Base-by-base conservation (phyloP, 1,284 basidiomycete genomes). In the Ustilago nuda region DNA sequence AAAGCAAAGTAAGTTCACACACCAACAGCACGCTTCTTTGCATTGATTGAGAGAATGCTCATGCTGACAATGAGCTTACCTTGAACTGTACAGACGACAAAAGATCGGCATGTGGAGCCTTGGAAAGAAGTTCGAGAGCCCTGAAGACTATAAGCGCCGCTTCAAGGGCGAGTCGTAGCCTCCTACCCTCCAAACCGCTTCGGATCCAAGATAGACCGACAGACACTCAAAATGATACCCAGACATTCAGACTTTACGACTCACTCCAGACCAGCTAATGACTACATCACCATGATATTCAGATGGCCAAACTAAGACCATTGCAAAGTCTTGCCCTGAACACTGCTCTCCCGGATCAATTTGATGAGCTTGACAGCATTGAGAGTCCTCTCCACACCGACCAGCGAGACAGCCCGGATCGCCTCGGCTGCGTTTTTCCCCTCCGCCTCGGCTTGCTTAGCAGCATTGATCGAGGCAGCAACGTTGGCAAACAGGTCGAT, bases 401-500 rank as follows among this genome's bases (percentile, higher is more conserved):
- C 70, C 33, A 64, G 30, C 8, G 66, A 72, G 11, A 76, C 68
- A 8, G 54, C 57, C 27, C 61, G 53, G 35, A 81, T 60, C 30
- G 72, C 71, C 30, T 66, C 58, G 1, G 51, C 59, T 9, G 63
- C 62, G 43, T 53, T 51, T 45, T 66, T 51, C 17, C 72, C 72
- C 36, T 64, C 54, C 13, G 52, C 50, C 17, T 74, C 50, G 3
- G 77, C 80, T 30, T 58, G 59, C 37, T 71, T 48, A 0, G 60
- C 81, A n/a, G 78, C 80, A 8, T 63, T 15, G 43, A 85, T 84
- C 7, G 77, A 53, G 13, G 77, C 68, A 11, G 76, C 82, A 8
- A 85, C 56, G 35, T 84, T 84, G n/a, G 52, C 56, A 57, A 83
- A 85, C 35, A 83, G 74, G 54, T 78, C 72, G 30, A 81, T 70